Conservation (phyloP, 2,329 filamentous ascomycete genomes). For the Sporothrix dimorphospora region DNA sequence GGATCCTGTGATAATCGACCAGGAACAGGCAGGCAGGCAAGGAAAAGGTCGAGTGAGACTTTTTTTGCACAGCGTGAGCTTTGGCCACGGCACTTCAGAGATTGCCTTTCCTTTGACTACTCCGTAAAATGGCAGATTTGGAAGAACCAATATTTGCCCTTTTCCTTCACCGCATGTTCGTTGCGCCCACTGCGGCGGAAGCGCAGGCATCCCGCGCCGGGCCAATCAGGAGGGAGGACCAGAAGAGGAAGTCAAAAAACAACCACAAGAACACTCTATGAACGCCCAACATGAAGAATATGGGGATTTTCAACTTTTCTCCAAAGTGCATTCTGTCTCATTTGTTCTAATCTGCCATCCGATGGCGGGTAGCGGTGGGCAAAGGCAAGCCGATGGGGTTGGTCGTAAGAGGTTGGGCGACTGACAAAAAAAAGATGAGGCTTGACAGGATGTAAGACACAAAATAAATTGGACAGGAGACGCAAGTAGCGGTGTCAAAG, state of each 20-base stretch:
- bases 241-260: neutral
- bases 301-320: neutral
- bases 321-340: neutral
- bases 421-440: neutral
- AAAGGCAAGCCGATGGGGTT: neutral
- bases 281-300: neutral
- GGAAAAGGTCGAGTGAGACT: neutral
- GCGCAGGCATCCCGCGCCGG: neutral
- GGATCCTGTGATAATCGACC: neutral
- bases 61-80: neutral
- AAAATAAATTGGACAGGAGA: neutral
- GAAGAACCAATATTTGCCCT: neutral
- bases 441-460: conserved; percentile 15
- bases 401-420: neutral
- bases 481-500: conserved; percentile 14
- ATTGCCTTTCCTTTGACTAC: too few relatives aligned
- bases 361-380: neutral
- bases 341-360: conserved; percentile 1
- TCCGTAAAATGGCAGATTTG: neutral
- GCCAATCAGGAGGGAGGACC: neutral
- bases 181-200: conserved; percentile 12
- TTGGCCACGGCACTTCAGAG: neutral
- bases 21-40: conserved; percentile 16
- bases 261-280: neutral
- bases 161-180: conserved; percentile 22